A percentile compares a stretch with the other conserved stretches of the same genome.
Evolutionary conservation across 306 rosid genomes (phyloP).

Genomic region (Mimosa bimucronata): DNA sequence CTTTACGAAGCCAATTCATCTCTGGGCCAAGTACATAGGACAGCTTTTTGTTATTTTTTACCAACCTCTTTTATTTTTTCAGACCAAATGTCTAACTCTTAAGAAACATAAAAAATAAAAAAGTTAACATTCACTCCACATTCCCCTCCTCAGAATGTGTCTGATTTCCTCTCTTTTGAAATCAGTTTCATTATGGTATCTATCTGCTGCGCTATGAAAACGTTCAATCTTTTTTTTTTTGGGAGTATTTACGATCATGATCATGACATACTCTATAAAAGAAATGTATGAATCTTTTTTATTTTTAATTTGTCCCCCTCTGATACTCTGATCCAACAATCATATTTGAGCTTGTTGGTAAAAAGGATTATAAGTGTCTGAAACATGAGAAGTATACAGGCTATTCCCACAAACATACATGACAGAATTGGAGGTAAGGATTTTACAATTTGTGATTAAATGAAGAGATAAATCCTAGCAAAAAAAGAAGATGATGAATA

Average conservation of each 20-base stretch:
- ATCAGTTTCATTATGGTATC: not conserved
- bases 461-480: not conserved
- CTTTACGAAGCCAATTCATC: no score
- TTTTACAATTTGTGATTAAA: not conserved
- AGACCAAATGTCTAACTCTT: not conserved
- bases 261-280: no score
- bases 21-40: no score
- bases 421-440: not conserved
- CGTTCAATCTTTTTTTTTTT: not conserved
- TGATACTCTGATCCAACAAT: not conserved
- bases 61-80: not conserved
- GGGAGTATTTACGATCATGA: not conserved
- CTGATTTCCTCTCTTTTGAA: not conserved
- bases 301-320: not conserved
- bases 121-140: not conserved
- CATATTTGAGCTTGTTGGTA: not conserved
- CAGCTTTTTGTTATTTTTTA: not conserved
- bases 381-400: not conserved
- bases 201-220: not conserved
- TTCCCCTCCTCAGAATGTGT: not conserved
- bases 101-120: no score
- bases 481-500: no score
- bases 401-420: not conserved
- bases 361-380: not conserved
- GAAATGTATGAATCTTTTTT: not conserved